Conservation (phyloP, 208 protist species). For the Leishmania guyanensis region DNA sequence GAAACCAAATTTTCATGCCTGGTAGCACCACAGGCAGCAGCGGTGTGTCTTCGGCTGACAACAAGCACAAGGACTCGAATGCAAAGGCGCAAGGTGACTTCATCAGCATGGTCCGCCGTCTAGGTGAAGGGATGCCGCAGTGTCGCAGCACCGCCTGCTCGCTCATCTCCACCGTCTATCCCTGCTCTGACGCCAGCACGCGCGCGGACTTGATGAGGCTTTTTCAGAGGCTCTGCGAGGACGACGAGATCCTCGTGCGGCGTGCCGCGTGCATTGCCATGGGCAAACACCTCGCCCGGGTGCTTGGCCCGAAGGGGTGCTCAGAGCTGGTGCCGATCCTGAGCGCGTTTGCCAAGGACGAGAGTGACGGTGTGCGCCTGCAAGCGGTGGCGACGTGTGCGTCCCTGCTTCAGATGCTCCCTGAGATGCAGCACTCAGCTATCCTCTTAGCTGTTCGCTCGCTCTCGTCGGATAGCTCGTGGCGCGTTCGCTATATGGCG, state of each 20-base stretch:
- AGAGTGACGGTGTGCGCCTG: slow-evolving; percentile 97
- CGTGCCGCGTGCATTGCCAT: slow-evolving; percentile 93
- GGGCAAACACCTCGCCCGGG: slow-evolving; percentile 71
- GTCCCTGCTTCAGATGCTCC: slow-evolving; percentile 86
- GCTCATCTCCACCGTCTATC: slow-evolving; percentile 94
- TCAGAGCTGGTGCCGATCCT: slow-evolving; percentile 93
- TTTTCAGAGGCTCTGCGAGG: slow-evolving; percentile 90
- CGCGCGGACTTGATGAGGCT: slow-evolving; percentile 69
- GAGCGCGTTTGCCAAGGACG: slow-evolving; percentile 87
- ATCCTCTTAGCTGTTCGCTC: slow-evolving; percentile 83
- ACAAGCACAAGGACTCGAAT: slow-evolving; percentile 10
- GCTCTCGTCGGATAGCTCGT: slow-evolving; percentile 93
- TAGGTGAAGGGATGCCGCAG: slow-evolving; percentile 95
- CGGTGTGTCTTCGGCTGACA: slow-evolving; percentile 10
- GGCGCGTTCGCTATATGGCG: slow-evolving; percentile 98
- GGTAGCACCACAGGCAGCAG: slow-evolving; percentile 11
- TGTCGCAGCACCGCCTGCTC: slow-evolving; percentile 93
- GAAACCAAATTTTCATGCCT: slow-evolving; percentile 61
- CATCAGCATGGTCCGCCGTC: slow-evolving; percentile 82
- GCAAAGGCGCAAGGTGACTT: slow-evolving; percentile 84
- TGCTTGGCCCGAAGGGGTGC: slow-evolving; percentile 62
- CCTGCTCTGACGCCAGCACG: slow-evolving; percentile 34
- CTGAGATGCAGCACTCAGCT: slow-evolving; percentile 71
- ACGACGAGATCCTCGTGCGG: slow-evolving; percentile 98
- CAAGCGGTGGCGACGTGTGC: slow-evolving; percentile 93